phyloP scores from a whole-genome alignment of 257 asterid genomes.

The Fraxinus anomala region DNA sequence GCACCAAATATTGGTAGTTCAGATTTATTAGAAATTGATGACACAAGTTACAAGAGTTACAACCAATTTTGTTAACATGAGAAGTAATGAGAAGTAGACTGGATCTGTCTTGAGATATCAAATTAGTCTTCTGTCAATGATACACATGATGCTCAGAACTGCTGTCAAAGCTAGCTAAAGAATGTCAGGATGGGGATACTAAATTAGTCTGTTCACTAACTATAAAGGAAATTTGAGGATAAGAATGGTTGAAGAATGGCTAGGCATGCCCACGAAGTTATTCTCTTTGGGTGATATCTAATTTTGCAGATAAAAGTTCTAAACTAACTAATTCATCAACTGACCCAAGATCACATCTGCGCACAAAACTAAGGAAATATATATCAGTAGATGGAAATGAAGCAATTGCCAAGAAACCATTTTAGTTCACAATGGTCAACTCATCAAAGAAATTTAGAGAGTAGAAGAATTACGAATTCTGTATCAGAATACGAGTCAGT shows the following conservation, averaged over 20 bases:
- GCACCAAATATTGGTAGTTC: background rate
- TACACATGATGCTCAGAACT: background rate
- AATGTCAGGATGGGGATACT: background rate
- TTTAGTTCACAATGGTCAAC: background rate
- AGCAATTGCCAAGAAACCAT: background rate
- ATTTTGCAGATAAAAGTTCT: background rate
- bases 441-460: background rate
- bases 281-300: background rate
- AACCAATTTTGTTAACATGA: background rate
- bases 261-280: background rate
- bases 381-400: background rate
- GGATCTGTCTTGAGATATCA: background rate
- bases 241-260: background rate
- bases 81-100: background rate
- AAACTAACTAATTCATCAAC: background rate
- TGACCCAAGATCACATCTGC: background rate
- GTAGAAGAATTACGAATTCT: background rate
- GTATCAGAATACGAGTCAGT: background rate
- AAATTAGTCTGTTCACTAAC: background rate
- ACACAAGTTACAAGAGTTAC: background rate
- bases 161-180: background rate
- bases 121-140: background rate
- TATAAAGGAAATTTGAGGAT: background rate
- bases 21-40: background rate
- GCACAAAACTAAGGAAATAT: background rate